Percentiles rank a stretch among this genome's conserved stretches.
These are phyloP conservation scores for Nemania diffusa DNA, from an alignment of 2,329 filamentous ascomycete species.

Conservation along the genomic window DNA sequence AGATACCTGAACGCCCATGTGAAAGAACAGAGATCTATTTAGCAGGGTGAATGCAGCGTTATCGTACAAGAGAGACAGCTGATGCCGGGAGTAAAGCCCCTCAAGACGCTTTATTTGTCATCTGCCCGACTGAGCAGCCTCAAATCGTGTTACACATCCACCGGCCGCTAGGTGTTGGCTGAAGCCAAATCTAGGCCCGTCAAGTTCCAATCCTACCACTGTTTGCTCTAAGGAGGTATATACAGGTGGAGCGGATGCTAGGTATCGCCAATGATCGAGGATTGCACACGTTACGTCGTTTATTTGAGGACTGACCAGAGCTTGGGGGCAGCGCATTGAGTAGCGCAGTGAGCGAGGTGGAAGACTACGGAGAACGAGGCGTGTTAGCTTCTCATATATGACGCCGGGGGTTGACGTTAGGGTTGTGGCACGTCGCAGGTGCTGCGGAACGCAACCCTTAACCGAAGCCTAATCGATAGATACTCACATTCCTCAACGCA, in stretches of 20 bases:
- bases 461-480: neutral
- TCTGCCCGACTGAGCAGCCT: slow-evolving; percentile 32
- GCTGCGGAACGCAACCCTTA: neutral
- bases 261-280: slow-evolving; percentile 35
- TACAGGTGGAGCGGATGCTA: slow-evolving; percentile 36
- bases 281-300: slow-evolving; percentile 47
- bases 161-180: slow-evolving; percentile 19
- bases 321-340: slow-evolving; percentile 92
- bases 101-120: slow-evolving; percentile 34
- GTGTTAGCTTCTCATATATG: slow-evolving; percentile 13
- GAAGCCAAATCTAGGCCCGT: slow-evolving; percentile 9
- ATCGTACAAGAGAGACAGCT: slow-evolving; percentile 47
- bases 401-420: too few species aligned
- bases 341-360: slow-evolving; percentile 97
- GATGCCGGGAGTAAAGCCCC: slow-evolving; percentile 34
- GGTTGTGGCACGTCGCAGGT: neutral
- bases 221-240: slow-evolving; percentile 38
- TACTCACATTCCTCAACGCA: slow-evolving; percentile 98
- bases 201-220: slow-evolving; percentile 35
- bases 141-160: slow-evolving; percentile 31
- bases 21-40: slow-evolving; percentile 47
- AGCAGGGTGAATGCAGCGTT: slow-evolving; percentile 42
- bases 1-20: neutral
- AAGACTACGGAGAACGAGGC: slow-evolving; percentile 74
- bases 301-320: slow-evolving; percentile 95